Evolutionary conservation across 306 rosid species (phyloP).

Genomic region (Corylus avellana): DNA sequence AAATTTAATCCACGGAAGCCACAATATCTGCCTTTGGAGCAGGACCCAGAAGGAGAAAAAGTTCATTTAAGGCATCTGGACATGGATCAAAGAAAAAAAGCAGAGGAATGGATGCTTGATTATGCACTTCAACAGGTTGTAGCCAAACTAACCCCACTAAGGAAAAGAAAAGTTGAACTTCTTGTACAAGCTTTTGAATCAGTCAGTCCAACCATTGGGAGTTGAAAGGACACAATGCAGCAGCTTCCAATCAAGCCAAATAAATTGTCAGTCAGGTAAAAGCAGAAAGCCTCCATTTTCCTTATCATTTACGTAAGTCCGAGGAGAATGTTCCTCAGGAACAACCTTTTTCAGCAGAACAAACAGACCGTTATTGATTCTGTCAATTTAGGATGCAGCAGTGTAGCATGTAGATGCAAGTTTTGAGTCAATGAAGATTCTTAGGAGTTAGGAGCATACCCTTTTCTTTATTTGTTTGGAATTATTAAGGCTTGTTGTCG

Average conservation of each 20-base stretch:
- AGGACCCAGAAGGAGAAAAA: constrained; percentile 59
- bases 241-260: constrained; percentile 24
- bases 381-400: constrained; percentile 14
- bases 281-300: constrained; percentile 5
- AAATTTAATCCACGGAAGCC: constrained; percentile 64
- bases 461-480: background rate
- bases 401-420: constrained; percentile 8
- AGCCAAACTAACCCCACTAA: constrained; percentile 73
- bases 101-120: constrained; percentile 99
- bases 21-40: constrained; percentile 49
- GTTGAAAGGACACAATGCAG: constrained; percentile 29
- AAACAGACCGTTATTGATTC: background rate
- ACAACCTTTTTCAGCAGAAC: background rate
- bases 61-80: constrained; percentile 68
- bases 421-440: constrained; percentile 7
- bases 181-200: constrained; percentile 96
- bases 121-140: constrained; percentile 84
- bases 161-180: constrained; percentile 81
- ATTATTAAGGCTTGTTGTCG: background rate
- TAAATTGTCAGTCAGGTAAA: constrained; percentile 35
- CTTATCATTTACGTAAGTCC: background rate
- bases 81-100: constrained; percentile 62
- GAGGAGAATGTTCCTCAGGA: constrained; percentile 8
- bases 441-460: background rate
- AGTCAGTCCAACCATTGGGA: constrained; percentile 59